Evolutionary conservation across 2,329 filamentous ascomycete species (phyloP).

Genomic region (Coniella vitis): DNA sequence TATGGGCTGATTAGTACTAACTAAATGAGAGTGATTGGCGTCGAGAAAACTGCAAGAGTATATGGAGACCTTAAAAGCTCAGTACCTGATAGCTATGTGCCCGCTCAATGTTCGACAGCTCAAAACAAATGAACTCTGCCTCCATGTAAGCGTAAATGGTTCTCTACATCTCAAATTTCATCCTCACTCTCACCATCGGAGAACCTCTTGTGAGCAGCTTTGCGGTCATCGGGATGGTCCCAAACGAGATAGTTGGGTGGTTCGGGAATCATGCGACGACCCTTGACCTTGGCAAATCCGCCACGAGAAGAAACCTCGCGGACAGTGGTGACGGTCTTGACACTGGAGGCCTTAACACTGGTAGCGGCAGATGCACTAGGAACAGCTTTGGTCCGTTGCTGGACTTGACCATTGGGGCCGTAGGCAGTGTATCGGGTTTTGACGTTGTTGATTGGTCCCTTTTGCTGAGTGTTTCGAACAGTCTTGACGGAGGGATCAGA

Average conservation of each 20-base stretch:
- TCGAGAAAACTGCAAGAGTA: too few relatives aligned
- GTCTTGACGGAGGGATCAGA: constrained; percentile 7
- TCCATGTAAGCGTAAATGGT: not conserved
- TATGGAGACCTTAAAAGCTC: too few relatives aligned
- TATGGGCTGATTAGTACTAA: too few relatives aligned
- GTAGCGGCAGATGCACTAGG: not conserved
- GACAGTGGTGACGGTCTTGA: not conserved
- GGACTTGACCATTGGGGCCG: constrained; percentile 19
- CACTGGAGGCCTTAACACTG: not conserved
- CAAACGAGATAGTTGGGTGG: constrained; percentile 7
- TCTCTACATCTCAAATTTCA: not conserved
- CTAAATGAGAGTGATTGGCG: too few relatives aligned
- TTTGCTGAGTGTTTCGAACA: not conserved
- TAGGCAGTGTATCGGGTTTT: constrained; percentile 18
- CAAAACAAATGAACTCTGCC: not conserved
- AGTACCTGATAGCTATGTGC: too few relatives aligned
- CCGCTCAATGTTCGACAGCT: too few relatives aligned
- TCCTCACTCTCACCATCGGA: constrained; percentile 12
- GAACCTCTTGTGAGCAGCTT: not conserved
- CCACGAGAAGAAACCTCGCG: not conserved
- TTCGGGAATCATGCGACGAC: not conserved
- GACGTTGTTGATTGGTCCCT: not conserved
- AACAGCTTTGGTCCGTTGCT: constrained; percentile 4
- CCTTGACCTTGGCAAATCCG: constrained; percentile 19
- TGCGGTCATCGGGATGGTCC: constrained; percentile 2